Conservation (phyloP, 2,329 filamentous ascomycete genomes). For the Penicillium sp. region DNA sequence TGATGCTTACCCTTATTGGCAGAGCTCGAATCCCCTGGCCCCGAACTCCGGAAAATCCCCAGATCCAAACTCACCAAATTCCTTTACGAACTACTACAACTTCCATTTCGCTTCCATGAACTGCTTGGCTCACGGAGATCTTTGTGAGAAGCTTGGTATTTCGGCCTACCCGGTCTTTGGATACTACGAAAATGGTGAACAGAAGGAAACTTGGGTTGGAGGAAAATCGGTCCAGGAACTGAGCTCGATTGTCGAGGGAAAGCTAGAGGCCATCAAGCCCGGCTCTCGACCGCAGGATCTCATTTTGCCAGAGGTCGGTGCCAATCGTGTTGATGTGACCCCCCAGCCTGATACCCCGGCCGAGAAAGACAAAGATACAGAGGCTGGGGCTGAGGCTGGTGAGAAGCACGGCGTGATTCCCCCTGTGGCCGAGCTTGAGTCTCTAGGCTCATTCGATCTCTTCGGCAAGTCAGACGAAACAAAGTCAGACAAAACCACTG, state of each 20-base stretch:
- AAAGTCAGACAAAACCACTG: conserved; percentile 38
- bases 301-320: conserved; percentile 69
- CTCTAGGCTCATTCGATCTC: too few relatives aligned
- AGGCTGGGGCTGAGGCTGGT: conserved; percentile 38
- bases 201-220: conserved; percentile 62
- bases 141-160: conserved; percentile 68
- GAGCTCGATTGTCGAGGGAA: conserved; percentile 69
- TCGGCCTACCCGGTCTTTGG: conserved; percentile 71
- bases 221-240: conserved; percentile 65
- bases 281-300: conserved; percentile 71
- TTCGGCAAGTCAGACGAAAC: conserved; percentile 27
- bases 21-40: conserved; percentile 72
- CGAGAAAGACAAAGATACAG: conserved; percentile 45
- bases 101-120: conserved; percentile 85
- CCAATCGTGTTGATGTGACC: conserved; percentile 47
- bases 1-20: conserved; percentile 28
- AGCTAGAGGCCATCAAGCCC: conserved; percentile 73
- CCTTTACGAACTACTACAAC: conserved; percentile 79
- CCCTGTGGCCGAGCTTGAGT: too few relatives aligned
- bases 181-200: conserved; percentile 75
- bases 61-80: conserved; percentile 55
- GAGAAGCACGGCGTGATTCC: conserved; percentile 44
- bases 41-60: conserved; percentile 50
- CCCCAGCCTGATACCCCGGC: conserved; percentile 38
- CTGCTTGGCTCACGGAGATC: conserved; percentile 77